Conservation (phyloP, 2,329 filamentous ascomycete genomes). For the Cytospora schulzeri region DNA sequence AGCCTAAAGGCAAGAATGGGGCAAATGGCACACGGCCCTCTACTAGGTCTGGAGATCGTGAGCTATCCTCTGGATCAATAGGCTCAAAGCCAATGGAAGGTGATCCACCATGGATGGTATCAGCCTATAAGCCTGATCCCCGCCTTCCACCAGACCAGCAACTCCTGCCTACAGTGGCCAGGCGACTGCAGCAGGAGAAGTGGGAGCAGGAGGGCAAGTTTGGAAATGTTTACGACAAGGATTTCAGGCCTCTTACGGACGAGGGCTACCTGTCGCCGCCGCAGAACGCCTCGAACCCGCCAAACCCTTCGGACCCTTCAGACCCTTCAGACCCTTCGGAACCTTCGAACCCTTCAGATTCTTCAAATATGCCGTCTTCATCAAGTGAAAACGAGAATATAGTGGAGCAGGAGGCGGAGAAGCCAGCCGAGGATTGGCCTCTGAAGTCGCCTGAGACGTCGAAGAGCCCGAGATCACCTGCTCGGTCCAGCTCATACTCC, state of each 20-base stretch:
- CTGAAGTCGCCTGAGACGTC: constrained; percentile 48
- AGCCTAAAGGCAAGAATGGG: constrained; percentile 66
- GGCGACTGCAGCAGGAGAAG: constrained; percentile 86
- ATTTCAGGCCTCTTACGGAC: constrained; percentile 81
- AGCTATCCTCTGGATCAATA: constrained; percentile 42
- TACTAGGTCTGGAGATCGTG: constrained; percentile 64
- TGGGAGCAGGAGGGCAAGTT: constrained; percentile 92
- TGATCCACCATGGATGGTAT: constrained; percentile 92
- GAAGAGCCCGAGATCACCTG: constrained; percentile 51
- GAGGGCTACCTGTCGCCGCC: constrained; percentile 54
- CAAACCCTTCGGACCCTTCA: no score
- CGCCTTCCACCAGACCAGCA: constrained; percentile 93
- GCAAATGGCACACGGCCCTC: constrained; percentile 60
- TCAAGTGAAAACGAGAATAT: constrained; percentile 30
- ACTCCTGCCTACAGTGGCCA: constrained; percentile 90
- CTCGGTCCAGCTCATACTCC: constrained; percentile 57
- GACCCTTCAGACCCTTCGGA: no score
- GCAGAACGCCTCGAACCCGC: background rate
- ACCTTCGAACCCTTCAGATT: no score
- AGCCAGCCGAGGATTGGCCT: constrained; percentile 59
- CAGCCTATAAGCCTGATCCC: constrained; percentile 94
- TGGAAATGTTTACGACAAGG: constrained; percentile 81
- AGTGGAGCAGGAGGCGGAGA: constrained; percentile 37
- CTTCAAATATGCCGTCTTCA: constrained; percentile 6
- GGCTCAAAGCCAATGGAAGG: constrained; percentile 75